A percentile compares a stretch with the other conserved stretches of the same genome.
Conservation (phyloP, 805 yeast species). For the Wickerhamomyces hampshirensis region DNA sequence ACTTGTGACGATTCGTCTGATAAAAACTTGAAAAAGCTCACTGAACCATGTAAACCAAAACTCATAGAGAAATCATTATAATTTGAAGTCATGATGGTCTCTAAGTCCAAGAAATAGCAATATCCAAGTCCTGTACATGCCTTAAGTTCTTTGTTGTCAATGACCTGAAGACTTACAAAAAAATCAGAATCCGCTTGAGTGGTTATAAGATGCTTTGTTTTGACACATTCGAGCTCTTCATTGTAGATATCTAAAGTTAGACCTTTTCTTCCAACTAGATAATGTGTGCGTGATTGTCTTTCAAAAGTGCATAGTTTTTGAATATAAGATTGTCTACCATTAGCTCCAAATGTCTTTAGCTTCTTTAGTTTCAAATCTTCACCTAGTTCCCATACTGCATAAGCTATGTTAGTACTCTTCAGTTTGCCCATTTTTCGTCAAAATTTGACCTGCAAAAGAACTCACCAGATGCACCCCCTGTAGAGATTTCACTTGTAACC, state of each 20-base stretch:
- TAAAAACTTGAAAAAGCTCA: conserved; percentile 18
- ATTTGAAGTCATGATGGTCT: conserved; percentile 12
- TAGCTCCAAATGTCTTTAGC: conserved; percentile 4
- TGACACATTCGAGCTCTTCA: conserved; percentile 7
- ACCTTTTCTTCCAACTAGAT: conserved; percentile 17
- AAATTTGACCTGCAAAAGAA: neutral
- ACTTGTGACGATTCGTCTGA: conserved; percentile 1
- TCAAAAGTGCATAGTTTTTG: conserved; percentile 13
- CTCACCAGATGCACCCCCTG: conserved; percentile 6
- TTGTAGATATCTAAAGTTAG: conserved; percentile 14
- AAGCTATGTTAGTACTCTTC: too few relatives aligned
- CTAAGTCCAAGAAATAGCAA: conserved; percentile 18
- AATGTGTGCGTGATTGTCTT: conserved; percentile 3
- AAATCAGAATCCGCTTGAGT: conserved; percentile 18
- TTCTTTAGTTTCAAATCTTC: conserved; percentile 7
- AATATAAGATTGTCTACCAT: conserved; percentile 10
- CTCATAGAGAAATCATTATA: conserved; percentile 22
- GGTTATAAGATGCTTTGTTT: conserved; percentile 17
- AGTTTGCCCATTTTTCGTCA: too few relatives aligned
- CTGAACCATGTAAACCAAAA: conserved; percentile 21
- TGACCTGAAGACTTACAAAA: conserved; percentile 15
- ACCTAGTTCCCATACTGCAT: conserved; percentile 8
- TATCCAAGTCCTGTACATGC: conserved; percentile 23
- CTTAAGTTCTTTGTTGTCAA: conserved; percentile 8
- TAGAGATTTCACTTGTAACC: neutral